Evolutionary conservation across 768 basidiomycete species (phyloP).

Genomic region (Galerina sulciceps): DNA sequence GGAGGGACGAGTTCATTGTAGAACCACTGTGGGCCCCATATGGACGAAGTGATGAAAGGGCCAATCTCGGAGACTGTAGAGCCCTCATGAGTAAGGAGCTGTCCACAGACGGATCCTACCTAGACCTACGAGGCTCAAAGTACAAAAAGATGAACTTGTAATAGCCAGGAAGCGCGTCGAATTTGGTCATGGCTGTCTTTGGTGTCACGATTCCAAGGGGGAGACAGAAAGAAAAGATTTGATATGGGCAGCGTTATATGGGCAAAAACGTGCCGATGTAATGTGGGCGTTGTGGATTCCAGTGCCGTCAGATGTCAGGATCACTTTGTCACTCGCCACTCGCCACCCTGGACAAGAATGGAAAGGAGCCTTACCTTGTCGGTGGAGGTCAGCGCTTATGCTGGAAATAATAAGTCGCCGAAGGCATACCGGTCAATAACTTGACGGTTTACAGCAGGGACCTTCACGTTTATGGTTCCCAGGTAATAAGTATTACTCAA

Average conservation of each 20-base stretch:
- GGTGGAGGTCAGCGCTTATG: neutral
- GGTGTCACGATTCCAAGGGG: neutral
- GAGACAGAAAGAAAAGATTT: neutral
- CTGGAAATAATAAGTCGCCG: neutral
- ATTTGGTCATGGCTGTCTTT: conserved; percentile 27
- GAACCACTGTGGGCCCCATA: conserved; percentile 61
- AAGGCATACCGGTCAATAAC: neutral
- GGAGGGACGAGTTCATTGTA: conserved; percentile 59
- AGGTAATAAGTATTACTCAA: neutral
- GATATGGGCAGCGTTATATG: neutral
- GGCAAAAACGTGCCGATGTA: neutral
- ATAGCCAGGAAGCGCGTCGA: conserved; percentile 59
- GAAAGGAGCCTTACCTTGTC: conserved; percentile 2
- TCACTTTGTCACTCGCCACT: neutral
- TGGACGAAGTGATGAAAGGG: conserved; percentile 53
- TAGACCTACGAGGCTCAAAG: conserved; percentile 54
- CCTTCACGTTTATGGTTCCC: neutral
- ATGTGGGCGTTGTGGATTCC: neutral
- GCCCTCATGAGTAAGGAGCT: neutral
- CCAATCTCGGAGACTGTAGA: conserved; percentile 51
- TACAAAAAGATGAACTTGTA: conserved; percentile 62
- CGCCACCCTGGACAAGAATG: conserved; percentile 4
- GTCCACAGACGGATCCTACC: neutral
- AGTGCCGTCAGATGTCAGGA: neutral
- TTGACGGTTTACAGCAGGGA: neutral